phyloP scores from a whole-genome alignment of 371 early-diverging fungal genomes.

The Zychaea mexicana region DNA sequence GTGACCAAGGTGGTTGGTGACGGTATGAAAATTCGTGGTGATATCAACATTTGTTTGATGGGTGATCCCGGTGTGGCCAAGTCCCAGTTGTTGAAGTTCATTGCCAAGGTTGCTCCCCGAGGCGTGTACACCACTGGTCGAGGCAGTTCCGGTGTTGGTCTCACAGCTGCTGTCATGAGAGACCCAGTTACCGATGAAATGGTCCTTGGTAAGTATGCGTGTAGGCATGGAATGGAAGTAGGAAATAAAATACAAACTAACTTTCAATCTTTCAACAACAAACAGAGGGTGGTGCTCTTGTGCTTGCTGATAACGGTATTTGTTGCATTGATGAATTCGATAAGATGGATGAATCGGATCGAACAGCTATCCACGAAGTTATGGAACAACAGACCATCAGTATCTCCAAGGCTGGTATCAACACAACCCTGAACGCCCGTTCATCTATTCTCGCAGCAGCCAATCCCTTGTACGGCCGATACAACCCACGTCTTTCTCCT shows the following conservation, averaged over 20 bases:
- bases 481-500: constrained; percentile 78
- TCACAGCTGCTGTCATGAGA: constrained; percentile 88
- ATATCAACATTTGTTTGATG: constrained; percentile 97
- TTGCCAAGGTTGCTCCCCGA: constrained; percentile 84
- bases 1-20: constrained; percentile 84
- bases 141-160: constrained; percentile 94
- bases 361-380: constrained; percentile 93
- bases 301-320: constrained; percentile 90
- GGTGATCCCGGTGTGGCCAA: constrained; percentile 99
- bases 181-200: constrained; percentile 89
- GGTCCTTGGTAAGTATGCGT: constrained; percentile 65
- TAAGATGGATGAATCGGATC: constrained; percentile 90
- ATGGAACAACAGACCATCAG: constrained; percentile 97
- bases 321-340: constrained; percentile 97
- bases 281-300: constrained; percentile 89
- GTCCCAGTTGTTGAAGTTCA: constrained; percentile 89
- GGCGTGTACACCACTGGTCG: constrained; percentile 95
- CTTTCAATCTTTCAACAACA: background rate
- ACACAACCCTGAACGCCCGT: constrained; percentile 91
- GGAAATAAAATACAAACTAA: background rate
- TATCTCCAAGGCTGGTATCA: constrained; percentile 94
- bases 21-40: constrained; percentile 93
- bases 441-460: constrained; percentile 92
- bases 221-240: background rate
- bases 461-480: constrained; percentile 87